Percentiles rank a stretch among this genome's conserved stretches.
Evolutionary conservation across 257 asterid species (phyloP).

Genomic region (Lithospermum erythrorhizon): DNA sequence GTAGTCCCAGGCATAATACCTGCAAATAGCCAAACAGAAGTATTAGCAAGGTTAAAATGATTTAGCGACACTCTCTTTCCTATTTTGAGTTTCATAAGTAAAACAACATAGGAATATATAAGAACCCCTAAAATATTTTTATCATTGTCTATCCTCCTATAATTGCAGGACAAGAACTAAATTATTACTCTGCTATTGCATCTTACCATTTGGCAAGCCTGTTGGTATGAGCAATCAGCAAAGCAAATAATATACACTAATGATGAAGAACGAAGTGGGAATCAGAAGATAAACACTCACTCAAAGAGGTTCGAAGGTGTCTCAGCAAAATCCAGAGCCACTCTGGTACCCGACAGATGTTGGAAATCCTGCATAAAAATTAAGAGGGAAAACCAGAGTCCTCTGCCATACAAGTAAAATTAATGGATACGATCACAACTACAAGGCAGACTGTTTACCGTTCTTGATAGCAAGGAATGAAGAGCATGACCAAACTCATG

Average conservation of each 20-base stretch:
- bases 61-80: background rate
- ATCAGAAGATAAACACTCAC: conserved; percentile 38
- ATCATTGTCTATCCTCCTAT: too few relatives aligned
- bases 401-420: conserved; percentile 7
- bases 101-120: too few relatives aligned
- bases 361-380: conserved; percentile 65
- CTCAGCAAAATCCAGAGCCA: conserved; percentile 84
- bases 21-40: conserved; percentile 15
- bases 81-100: too few relatives aligned
- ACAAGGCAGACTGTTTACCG: conserved; percentile 35
- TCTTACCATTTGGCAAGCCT: background rate
- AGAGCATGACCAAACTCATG: conserved; percentile 99
- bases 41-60: conserved; percentile 2
- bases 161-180: background rate
- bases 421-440: conserved; percentile 5
- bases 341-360: conserved; percentile 95
- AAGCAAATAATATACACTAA: background rate
- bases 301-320: conserved; percentile 93
- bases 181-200: background rate
- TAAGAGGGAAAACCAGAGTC: conserved; percentile 8
- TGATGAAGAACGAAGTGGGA: background rate
- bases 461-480: conserved; percentile 96
- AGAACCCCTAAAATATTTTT: too few relatives aligned
- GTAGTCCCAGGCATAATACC: conserved; percentile 92
- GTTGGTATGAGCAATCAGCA: background rate